Conservation (phyloP, 495 filamentous ascomycete genomes). For the Lophium mytilinum region DNA sequence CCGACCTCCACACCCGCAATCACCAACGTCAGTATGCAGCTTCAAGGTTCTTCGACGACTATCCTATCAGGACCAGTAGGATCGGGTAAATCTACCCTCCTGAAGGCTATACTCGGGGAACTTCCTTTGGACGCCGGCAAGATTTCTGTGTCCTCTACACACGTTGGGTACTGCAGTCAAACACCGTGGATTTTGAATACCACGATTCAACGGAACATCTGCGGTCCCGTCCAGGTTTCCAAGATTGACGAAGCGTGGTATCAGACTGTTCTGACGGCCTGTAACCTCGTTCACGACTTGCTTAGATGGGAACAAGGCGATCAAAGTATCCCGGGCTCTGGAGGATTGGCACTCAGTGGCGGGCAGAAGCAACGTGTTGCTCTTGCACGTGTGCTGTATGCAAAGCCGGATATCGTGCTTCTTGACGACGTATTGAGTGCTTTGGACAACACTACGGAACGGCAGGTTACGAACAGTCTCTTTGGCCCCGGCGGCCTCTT, state of each 20-base stretch:
- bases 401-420: conserved; percentile 33
- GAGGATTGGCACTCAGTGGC: conserved; percentile 20
- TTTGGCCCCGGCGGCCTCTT: not conserved
- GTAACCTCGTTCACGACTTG: conserved; percentile 11
- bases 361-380: conserved; percentile 29
- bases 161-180: conserved; percentile 20
- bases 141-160: not conserved
- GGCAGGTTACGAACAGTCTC: not conserved
- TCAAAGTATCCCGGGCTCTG: conserved; percentile 15
- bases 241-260: conserved; percentile 9
- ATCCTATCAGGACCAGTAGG: conserved; percentile 16
- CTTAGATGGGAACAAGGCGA: conserved; percentile 13
- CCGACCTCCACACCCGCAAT: not conserved
- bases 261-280: conserved; percentile 10
- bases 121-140: not conserved
- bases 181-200: conserved; percentile 22
- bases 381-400: conserved; percentile 31
- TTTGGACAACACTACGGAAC: conserved; percentile 19
- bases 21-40: conserved; percentile 1
- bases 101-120: conserved; percentile 36
- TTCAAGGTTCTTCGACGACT: conserved; percentile 4
- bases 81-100: conserved; percentile 35
- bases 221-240: conserved; percentile 23
- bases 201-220: conserved; percentile 19
- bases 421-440: conserved; percentile 37